A percentile compares a stretch with the other conserved stretches of the same genome.
Conservation (phyloP, 1,284 basidiomycete species). For the Singerocomus inundabilis region DNA sequence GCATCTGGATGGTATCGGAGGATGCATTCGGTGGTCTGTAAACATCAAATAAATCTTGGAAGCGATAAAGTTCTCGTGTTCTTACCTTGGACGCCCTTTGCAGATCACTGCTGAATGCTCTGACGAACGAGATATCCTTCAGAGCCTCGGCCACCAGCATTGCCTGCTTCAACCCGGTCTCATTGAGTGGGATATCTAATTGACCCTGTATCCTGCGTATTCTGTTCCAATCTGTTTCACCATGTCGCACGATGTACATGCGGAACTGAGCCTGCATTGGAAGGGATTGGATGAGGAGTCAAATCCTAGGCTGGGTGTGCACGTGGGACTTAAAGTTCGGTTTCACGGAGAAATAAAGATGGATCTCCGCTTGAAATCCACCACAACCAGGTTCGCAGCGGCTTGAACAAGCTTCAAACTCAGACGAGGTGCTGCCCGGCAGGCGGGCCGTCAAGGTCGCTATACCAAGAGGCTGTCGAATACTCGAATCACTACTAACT, state of each 20-base stretch:
- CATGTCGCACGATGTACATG: conserved; percentile 71
- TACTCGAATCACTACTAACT: not conserved
- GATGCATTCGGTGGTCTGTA: conserved; percentile 64
- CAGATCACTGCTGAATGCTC: conserved; percentile 67
- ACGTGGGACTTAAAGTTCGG: not conserved
- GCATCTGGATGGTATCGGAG: conserved; percentile 50
- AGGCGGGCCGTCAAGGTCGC: no score
- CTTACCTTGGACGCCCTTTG: conserved; percentile 56
- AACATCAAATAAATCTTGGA: not conserved
- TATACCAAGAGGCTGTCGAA: not conserved
- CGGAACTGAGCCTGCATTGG: conserved; percentile 33
- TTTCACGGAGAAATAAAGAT: no score
- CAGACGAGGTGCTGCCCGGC: no score
- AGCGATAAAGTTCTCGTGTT: not conserved
- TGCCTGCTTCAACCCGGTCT: conserved; percentile 56
- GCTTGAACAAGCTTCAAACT: no score
- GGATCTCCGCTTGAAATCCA: no score
- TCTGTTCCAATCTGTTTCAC: conserved; percentile 69
- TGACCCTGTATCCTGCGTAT: conserved; percentile 69
- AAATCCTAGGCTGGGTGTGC: not conserved
- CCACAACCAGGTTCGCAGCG: no score
- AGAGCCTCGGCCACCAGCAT: conserved; percentile 51
- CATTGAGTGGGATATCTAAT: conserved; percentile 61
- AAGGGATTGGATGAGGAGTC: not conserved
- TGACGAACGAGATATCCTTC: conserved; percentile 47